Evolutionary conservation across 2,329 filamentous ascomycete species (phyloP).

Genomic region (Zymoseptoria tritici): DNA sequence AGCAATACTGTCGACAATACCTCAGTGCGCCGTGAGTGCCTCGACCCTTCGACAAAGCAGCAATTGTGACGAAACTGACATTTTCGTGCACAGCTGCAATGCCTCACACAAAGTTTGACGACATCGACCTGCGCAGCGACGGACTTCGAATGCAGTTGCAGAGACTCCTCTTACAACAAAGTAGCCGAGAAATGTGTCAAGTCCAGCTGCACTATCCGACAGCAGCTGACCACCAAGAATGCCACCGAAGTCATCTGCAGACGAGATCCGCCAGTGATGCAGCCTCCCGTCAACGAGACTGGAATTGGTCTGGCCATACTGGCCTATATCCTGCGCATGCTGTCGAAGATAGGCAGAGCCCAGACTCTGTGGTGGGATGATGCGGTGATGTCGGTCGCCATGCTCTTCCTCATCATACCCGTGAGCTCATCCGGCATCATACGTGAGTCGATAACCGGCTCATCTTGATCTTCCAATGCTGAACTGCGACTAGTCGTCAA

Average conservation of each 20-base stretch:
- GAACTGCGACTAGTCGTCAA: neutral
- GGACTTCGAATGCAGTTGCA: neutral
- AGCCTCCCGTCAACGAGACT: constrained; percentile 4
- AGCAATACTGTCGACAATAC: constrained; percentile 8
- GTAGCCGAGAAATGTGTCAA: constrained; percentile 7
- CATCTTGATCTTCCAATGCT: neutral
- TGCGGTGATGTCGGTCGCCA: constrained; percentile 10
- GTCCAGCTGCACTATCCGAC: constrained; percentile 5
- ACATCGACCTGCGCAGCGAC: neutral
- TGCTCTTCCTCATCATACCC: constrained; percentile 10
- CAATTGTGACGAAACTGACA: neutral
- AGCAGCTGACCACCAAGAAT: constrained; percentile 15
- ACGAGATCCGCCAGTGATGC: constrained; percentile 5
- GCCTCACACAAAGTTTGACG: neutral
- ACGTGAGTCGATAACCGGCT: constrained; percentile 4
- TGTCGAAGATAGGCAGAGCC: constrained; percentile 10
- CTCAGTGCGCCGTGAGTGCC: constrained; percentile 10
- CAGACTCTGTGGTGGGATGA: constrained; percentile 16
- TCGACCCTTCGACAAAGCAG: neutral
- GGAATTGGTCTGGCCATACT: constrained; percentile 4
- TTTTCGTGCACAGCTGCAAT: neutral
- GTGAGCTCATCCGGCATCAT: constrained; percentile 9
- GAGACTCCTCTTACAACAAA: constrained; percentile 9
- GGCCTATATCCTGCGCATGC: constrained; percentile 10
- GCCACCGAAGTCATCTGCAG: constrained; percentile 9